Base-by-base conservation (phyloP, 148 eudicot species). In the Camellia japonica region DNA sequence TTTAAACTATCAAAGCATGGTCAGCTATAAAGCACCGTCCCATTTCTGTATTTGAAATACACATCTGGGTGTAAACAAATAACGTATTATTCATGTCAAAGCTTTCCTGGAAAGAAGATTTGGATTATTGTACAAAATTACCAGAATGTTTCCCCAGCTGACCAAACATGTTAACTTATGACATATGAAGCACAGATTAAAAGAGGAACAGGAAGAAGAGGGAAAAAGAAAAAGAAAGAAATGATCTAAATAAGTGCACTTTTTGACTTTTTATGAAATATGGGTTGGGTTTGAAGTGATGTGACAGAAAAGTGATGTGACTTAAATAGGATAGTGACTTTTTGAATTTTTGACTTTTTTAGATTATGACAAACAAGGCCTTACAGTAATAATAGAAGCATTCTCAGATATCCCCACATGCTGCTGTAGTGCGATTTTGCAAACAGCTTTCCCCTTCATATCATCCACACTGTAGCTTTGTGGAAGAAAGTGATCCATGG, bases 391-490 rank as follows among this genome's bases (percentile, higher is more conserved):
- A 62, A 71, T 60, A 42, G 91, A 82, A 76, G 79, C 72, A 78
- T 84, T 62, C 74, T 88, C 88, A 58, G 79, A 73, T 78, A 91
- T 80, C 9, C 79, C 85, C 75, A 81, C 19, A 7, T 70, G 85
- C 78, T 74, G 80, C 84, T 91, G 94, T 77, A 91, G 68, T 69
- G 85, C 75, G 66, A 55, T 83, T 85, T 91, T 91, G 79, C 90
- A 91, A 60, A 81, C 80, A 80, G 87, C 70, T 81, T 91, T 91
- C 67, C 94, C 92, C 59, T 82, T 83, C 91, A 90, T 81, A 73
- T 90, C 89, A 64, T 85, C 84, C 23, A 86, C 83, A 64, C 77
- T 80, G 68, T 84, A 91, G 68, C 61, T 80, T 79, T 85, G 82
- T 72, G 91, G 91, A 77, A 90, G 85, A 56, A 84, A 83, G 42